Evolutionary conservation across 257 asterid genomes (phyloP), one percentile per base, ranked within the genome.

Genomic region (Primulina huaijiensis): DNA sequence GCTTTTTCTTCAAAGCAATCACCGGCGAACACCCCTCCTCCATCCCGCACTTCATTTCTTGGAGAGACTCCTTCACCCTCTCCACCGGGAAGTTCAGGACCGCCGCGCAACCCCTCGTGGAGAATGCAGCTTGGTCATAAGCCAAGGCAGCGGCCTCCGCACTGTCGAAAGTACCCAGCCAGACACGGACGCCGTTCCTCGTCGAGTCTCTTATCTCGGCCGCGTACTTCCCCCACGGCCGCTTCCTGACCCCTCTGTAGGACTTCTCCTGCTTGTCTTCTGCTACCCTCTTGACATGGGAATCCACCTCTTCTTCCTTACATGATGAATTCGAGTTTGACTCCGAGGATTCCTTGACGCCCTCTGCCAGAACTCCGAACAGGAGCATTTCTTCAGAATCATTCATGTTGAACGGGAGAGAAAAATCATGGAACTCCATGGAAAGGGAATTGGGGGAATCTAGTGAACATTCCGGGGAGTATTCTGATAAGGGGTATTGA

Each of bases 161-260:
- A n/a, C 76, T 84, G 37, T 90, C 96, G 68, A 90, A 90, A 4
- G 96, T 90, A 43, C 97, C 97, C 0, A 90, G 83, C 97, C 97
- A 90, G 5, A 90, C 97, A 8, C 97, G 68, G 25, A 83, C 79
- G 4, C 97, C 96, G 46, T 88, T 85, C 78, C 97, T 66, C 0
- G 97, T 90, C 2, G 97, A 90, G 56, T 90, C 97, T 62, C 97
- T 74, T 5, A 90, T 90, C 78, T 90, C 97, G 14, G 97, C 97
- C 50, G 97, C 97, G 74, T 75, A 90, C 68, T 88, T 90, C 30
- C 97, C 97, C 97, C 97, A 88, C 19, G 97, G 97, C 74, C 97
- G 80, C 80, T 88, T 73, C 7, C 97, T 59, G 8, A 90, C 97
- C 2, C 97, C 97, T 31, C 97, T 66, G 82, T 82, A 86, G 0